These are phyloP conservation scores for Astragalus membranaceus DNA, from an alignment of 306 rosid species.

Conservation along the genomic window DNA sequence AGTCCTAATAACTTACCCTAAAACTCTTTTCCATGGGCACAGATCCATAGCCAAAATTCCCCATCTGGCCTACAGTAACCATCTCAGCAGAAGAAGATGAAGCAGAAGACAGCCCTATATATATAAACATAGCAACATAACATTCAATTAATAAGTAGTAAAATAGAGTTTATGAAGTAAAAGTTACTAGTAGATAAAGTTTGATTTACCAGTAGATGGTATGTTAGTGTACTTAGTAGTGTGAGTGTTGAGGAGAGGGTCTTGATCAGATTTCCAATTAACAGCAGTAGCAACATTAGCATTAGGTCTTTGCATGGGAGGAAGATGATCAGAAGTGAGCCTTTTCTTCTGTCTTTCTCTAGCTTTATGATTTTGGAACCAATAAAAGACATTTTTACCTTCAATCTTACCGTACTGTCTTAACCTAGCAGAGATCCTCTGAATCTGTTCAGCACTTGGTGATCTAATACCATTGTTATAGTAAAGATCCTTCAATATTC, in stretches of 20 bases:
- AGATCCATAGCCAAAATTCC: constrained; percentile 62
- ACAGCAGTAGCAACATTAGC: neutral
- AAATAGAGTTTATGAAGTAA: no score
- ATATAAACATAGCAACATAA: no score
- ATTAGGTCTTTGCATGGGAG: neutral
- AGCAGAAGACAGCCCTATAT: constrained; percentile 42
- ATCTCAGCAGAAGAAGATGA: constrained; percentile 48
- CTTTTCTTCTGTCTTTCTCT: constrained; percentile 97
- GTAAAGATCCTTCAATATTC: constrained; percentile 90
- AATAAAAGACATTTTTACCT: constrained; percentile 87
- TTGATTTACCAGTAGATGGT: constrained; percentile 27
- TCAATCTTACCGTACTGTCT: constrained; percentile 96
- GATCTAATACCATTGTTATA: constrained; percentile 90
- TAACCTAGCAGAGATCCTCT: constrained; percentile 85
- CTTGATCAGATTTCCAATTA: constrained; percentile 37
- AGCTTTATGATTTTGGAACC: constrained; percentile 98
- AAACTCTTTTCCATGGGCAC: constrained; percentile 67
- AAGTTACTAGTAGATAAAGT: neutral
- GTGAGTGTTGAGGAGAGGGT: neutral
- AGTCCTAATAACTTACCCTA: constrained; percentile 47
- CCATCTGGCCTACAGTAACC: constrained; percentile 54
- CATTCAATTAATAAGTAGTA: no score
- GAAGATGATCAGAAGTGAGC: constrained; percentile 33
- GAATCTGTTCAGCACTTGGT: constrained; percentile 94
- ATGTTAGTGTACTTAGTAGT: constrained; percentile 36